Evolutionary conservation across 2,329 filamentous ascomycete genomes (phyloP).

Genomic region (Ophiostoma ulmi): DNA sequence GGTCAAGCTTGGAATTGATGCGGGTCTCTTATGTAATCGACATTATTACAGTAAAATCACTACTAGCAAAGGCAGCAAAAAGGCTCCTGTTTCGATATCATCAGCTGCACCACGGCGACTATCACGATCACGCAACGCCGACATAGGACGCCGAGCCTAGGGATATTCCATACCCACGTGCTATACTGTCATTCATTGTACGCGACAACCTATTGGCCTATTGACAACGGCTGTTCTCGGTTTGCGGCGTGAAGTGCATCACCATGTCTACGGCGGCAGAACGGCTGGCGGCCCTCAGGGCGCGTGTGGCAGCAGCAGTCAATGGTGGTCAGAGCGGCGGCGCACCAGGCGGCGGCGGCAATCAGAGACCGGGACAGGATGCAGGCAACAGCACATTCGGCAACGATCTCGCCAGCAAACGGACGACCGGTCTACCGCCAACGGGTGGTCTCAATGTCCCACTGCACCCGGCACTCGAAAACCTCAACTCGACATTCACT

Average conservation of each 20-base stretch:
- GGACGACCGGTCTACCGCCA: slow-evolving; percentile 25
- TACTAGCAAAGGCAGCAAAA: slow-evolving; percentile 6
- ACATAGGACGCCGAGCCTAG: neutral
- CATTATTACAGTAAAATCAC: neutral
- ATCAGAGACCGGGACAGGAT: neutral
- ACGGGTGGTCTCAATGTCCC: slow-evolving; percentile 66
- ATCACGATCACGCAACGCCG: slow-evolving; percentile 9
- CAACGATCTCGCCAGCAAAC: slow-evolving; percentile 18
- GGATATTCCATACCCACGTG: neutral
- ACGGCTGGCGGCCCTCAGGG: slow-evolving; percentile 70
- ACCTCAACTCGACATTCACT: slow-evolving; percentile 45
- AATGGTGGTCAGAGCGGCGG: slow-evolving; percentile 30
- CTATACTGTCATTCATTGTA: neutral
- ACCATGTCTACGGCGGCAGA: slow-evolving; percentile 45
- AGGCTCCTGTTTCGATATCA: neutral
- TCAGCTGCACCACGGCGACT: slow-evolving; percentile 8
- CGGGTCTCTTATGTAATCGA: neutral
- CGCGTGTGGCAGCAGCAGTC: slow-evolving; percentile 68
- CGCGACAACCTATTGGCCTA: neutral
- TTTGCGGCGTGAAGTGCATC: slow-evolving; percentile 1
- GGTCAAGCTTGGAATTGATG: neutral
- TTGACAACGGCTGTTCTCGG: neutral
- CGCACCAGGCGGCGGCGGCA: neutral
- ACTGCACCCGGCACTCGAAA: slow-evolving; percentile 68
- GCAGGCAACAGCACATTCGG: slow-evolving; percentile 42